These are phyloP conservation scores for Botrytis fragariae DNA, from an alignment of 2,329 filamentous ascomycete genomes.

Conservation along the genomic window DNA sequence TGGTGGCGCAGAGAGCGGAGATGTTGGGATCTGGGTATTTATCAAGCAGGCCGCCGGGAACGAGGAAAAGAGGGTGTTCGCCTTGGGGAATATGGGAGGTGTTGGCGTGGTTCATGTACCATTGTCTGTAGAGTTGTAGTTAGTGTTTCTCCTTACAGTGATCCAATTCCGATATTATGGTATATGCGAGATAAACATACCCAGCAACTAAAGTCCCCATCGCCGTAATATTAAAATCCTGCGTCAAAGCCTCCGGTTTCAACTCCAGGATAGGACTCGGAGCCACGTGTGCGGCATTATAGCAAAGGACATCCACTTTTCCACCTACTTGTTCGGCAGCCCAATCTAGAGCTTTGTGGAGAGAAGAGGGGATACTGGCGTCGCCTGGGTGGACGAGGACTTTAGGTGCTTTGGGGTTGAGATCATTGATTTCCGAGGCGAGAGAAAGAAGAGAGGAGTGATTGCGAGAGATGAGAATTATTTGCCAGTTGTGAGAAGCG, in stretches of 20 bases:
- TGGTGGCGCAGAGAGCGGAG: background rate
- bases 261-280: background rate
- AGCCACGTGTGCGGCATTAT: constrained; percentile 4
- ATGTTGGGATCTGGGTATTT: constrained; percentile 6
- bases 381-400: constrained; percentile 5
- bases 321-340: background rate
- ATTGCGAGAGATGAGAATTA: constrained; percentile 6
- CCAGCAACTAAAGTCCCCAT: constrained; percentile 11
- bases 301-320: constrained; percentile 9
- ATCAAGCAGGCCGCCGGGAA: background rate
- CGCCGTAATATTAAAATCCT: constrained; percentile 7
- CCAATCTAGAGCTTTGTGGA: constrained; percentile 11
- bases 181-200: background rate
- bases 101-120: constrained; percentile 6
- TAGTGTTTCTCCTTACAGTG: background rate
- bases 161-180: background rate
- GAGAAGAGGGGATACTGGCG: background rate
- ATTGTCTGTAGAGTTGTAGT: background rate
- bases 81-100: background rate
- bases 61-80: constrained; percentile 2
- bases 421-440: constrained; percentile 4
- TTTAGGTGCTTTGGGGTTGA: constrained; percentile 1
- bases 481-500: constrained; percentile 16
- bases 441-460: background rate
- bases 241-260: background rate